phyloP scores from a whole-genome alignment of 768 basidiomycete genomes.

The Pisolithus albus region DNA sequence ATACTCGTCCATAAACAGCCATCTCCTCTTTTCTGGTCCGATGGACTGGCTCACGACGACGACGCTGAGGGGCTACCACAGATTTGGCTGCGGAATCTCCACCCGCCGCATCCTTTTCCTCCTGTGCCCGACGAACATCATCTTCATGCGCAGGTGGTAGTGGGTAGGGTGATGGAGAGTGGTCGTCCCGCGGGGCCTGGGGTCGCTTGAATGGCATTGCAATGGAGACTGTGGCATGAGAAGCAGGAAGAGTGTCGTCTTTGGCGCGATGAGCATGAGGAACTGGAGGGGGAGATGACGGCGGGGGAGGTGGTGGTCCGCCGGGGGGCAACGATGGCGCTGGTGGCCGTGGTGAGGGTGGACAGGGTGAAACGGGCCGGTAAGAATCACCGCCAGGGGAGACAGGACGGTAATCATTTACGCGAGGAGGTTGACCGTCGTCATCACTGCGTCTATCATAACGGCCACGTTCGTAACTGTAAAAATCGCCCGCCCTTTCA shows the following conservation, averaged over 20 bases:
- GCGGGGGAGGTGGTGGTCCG: slow-evolving; percentile 18
- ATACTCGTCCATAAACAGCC: slow-evolving; percentile 58
- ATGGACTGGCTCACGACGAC: slow-evolving; percentile 38
- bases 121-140: slow-evolving; percentile 19
- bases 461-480: slow-evolving; percentile 6
- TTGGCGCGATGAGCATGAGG: slow-evolving; percentile 30
- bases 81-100: slow-evolving; percentile 1
- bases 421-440: slow-evolving; percentile 1
- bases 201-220: slow-evolving; percentile 38
- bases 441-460: slow-evolving; percentile 4
- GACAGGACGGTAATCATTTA: slow-evolving; percentile 13
- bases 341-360: slow-evolving; percentile 2
- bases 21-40: slow-evolving; percentile 60
- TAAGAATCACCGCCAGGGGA: slow-evolving; percentile 14
- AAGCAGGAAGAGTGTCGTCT: slow-evolving; percentile 27
- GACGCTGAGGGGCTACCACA: slow-evolving; percentile 10
- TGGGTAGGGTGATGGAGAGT: slow-evolving; percentile 38
- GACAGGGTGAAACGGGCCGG: slow-evolving; percentile 15
- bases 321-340: neutral
- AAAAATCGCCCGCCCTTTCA: slow-evolving; percentile 11
- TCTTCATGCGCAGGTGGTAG: slow-evolving; percentile 26
- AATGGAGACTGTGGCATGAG: slow-evolving; percentile 37
- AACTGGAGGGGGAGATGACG: slow-evolving; percentile 28
- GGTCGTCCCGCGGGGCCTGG: slow-evolving; percentile 38
- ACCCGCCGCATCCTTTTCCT: slow-evolving; percentile 14